A percentile compares a stretch with the other conserved stretches of the same genome.
Evolutionary conservation across 176 grass and related monocot genomes (phyloP).

Genomic region (Metroxylon sagu): DNA sequence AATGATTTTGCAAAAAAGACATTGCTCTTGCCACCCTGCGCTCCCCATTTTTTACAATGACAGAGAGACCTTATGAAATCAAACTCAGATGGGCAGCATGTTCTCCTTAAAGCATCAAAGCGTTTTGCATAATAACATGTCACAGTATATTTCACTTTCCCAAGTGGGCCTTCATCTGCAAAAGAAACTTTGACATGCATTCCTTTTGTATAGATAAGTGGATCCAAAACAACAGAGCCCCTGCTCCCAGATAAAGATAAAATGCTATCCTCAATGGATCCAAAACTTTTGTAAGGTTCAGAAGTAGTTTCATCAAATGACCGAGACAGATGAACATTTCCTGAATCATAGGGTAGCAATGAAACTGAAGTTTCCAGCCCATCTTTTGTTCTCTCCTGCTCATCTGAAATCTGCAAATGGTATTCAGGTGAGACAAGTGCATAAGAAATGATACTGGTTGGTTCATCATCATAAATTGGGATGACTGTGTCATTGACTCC

Average conservation of each 20-base stretch:
- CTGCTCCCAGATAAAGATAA: constrained; percentile 36
- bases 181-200: constrained; percentile 85
- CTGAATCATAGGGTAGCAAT: constrained; percentile 23
- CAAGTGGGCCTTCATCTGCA: constrained; percentile 61
- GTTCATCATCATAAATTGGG: constrained; percentile 80
- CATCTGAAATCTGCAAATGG: constrained; percentile 67
- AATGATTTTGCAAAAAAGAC: constrained; percentile 99
- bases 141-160: constrained; percentile 73
- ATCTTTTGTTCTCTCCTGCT: constrained; percentile 39
- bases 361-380: constrained; percentile 14
- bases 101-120: constrained; percentile 77
- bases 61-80: constrained; percentile 95
- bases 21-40: constrained; percentile 97
- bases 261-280: constrained; percentile 38
- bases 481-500: constrained; percentile 80
- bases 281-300: constrained; percentile 63
- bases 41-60: constrained; percentile 98
- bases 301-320: constrained; percentile 49
- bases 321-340: constrained; percentile 43
- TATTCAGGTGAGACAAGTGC: constrained; percentile 73
- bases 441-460: constrained; percentile 85
- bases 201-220: constrained; percentile 43
- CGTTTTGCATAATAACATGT: constrained; percentile 85
- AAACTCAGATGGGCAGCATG: constrained; percentile 83
- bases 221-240: constrained; percentile 29